phyloP scores from a whole-genome alignment of 768 basidiomycete genomes.

The Psilocybe azurescens region DNA sequence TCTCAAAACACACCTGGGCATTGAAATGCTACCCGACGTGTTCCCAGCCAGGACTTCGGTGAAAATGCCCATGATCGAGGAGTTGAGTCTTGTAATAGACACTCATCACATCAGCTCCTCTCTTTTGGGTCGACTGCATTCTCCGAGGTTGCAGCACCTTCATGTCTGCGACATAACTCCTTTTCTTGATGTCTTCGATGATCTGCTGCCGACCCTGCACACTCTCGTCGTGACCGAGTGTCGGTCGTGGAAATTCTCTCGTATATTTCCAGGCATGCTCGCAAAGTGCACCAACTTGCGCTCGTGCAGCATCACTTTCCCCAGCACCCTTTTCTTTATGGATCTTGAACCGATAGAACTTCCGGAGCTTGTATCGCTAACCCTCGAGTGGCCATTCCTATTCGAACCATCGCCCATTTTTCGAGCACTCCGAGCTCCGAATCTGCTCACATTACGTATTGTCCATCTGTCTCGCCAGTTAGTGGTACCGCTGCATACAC shows the following conservation, averaged over 20 bases:
- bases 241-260: slow-evolving; percentile 21
- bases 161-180: slow-evolving; percentile 27
- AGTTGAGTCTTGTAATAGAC: slow-evolving; percentile 20
- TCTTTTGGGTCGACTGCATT: slow-evolving; percentile 14
- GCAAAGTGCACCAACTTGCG: slow-evolving; percentile 20
- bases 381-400: slow-evolving; percentile 22
- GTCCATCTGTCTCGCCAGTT: slow-evolving; percentile 14
- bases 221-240: slow-evolving; percentile 17
- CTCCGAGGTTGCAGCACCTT: slow-evolving; percentile 21
- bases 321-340: slow-evolving; percentile 15
- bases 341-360: slow-evolving; percentile 19
- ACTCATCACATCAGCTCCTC: slow-evolving; percentile 10
- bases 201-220: slow-evolving; percentile 8
- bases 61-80: slow-evolving; percentile 19
- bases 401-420: slow-evolving; percentile 21
- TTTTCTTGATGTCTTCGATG: slow-evolving; percentile 14
- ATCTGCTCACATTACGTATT: slow-evolving; percentile 18
- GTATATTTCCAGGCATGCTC: slow-evolving; percentile 21
- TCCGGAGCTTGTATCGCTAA: slow-evolving; percentile 18
- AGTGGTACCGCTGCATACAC: slow-evolving; percentile 6
- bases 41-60: slow-evolving; percentile 10
- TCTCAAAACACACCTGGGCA: slow-evolving; percentile 19
- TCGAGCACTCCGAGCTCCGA: slow-evolving; percentile 21
- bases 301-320: slow-evolving; percentile 24
- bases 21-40: slow-evolving; percentile 17